phyloP scores from a whole-genome alignment of 306 rosid genomes.

The Vigna angularis region DNA sequence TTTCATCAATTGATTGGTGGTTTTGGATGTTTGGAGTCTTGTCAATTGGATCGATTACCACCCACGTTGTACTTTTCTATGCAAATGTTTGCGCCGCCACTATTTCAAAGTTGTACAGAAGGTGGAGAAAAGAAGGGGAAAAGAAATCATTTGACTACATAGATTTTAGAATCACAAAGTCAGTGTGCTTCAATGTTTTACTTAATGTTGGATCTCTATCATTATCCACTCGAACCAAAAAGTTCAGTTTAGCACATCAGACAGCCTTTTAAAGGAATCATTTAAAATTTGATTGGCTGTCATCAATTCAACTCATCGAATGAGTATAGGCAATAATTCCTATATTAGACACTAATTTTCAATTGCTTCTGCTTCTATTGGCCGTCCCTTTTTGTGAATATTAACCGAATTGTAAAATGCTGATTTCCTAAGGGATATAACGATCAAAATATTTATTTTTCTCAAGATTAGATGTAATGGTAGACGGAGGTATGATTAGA shows the following conservation, averaged over 20 bases:
- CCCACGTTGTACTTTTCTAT: constrained; percentile 37
- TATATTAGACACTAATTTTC: neutral
- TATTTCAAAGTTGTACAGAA: constrained; percentile 42
- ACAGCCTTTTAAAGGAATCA: constrained; percentile 2
- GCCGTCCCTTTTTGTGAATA: neutral
- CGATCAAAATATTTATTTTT: too few species aligned
- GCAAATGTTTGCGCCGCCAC: constrained; percentile 44
- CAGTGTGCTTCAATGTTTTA: constrained; percentile 25
- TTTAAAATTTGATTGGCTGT: constrained; percentile 17
- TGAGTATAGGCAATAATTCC: neutral
- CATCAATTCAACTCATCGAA: neutral
- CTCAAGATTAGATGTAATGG: too few species aligned
- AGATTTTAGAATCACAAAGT: constrained; percentile 39
- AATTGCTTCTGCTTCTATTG: neutral
- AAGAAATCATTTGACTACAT: constrained; percentile 38
- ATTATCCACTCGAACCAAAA: constrained; percentile 45
- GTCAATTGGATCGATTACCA: constrained; percentile 33
- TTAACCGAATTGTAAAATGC: too few species aligned
- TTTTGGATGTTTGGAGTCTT: constrained; percentile 44
- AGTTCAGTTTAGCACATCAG: constrained; percentile 38
- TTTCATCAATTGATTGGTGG: constrained; percentile 42
- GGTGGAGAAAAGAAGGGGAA: neutral
- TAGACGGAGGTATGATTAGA: too few species aligned
- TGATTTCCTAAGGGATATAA: too few species aligned
- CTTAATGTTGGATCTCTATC: constrained; percentile 44